Evolutionary conservation across 345 rosid species (phyloP).

Genomic region (Kernera saxatilis): DNA sequence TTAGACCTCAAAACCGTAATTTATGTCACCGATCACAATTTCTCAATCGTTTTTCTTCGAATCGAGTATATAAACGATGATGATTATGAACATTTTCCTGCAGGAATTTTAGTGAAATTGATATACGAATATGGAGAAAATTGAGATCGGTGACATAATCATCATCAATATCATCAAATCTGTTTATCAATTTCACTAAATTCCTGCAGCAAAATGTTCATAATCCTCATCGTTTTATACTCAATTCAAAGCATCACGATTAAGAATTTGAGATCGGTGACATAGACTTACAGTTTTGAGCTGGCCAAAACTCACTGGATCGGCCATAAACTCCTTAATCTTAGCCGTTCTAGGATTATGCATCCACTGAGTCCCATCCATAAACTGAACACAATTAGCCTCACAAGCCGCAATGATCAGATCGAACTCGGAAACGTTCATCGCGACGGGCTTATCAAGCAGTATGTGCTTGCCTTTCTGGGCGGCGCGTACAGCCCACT

Average conservation of each 20-base stretch:
- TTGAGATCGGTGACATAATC: too few relatives aligned
- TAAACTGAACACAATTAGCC: conserved; percentile 58
- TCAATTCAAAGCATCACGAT: background rate
- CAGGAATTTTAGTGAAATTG: too few relatives aligned
- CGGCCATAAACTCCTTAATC: conserved; percentile 47
- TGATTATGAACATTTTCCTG: too few relatives aligned
- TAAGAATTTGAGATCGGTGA: background rate
- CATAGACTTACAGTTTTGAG: conserved; percentile 42
- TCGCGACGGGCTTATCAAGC: conserved; percentile 74
- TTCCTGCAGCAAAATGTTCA: background rate
- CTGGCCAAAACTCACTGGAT: conserved; percentile 51
- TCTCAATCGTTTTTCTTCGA: too few relatives aligned
- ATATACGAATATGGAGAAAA: too few relatives aligned
- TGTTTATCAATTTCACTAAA: background rate
- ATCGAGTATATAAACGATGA: too few relatives aligned
- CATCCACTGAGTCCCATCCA: conserved; percentile 95
- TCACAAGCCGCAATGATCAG: conserved; percentile 56
- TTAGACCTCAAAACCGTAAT: too few relatives aligned
- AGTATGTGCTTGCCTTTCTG: conserved; percentile 66
- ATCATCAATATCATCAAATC: background rate
- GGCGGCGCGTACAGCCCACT: conserved; percentile 68
- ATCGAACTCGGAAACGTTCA: conserved; percentile 55
- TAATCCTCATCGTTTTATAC: background rate
- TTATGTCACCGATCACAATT: too few relatives aligned
- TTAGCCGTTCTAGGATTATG: conserved; percentile 58